phyloP scores from a whole-genome alignment of 305 asterid genomes.

The Fraxinus sp. region DNA sequence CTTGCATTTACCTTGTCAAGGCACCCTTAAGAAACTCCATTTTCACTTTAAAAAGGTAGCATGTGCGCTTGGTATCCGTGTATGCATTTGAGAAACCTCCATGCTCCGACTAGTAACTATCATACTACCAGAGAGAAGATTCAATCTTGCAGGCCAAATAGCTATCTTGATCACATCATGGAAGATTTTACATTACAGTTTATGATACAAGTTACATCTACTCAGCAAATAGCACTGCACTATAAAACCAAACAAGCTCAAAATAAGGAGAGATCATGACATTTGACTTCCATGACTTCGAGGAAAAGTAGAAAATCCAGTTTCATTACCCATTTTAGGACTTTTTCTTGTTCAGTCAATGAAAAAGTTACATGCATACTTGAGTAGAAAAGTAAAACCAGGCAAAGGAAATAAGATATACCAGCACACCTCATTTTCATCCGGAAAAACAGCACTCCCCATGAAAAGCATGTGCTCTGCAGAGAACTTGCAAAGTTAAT shows the following conservation, averaged over 20 bases:
- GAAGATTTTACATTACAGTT: slow-evolving; percentile 13
- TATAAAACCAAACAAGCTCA: slow-evolving; percentile 14
- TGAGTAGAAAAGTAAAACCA: slow-evolving; percentile 4
- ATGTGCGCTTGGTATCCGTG: slow-evolving; percentile 86
- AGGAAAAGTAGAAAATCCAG: not conserved
- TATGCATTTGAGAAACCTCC: slow-evolving; percentile 95
- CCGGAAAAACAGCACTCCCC: slow-evolving; percentile 91
- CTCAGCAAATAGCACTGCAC: slow-evolving; percentile 9
- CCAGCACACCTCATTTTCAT: slow-evolving; percentile 83
- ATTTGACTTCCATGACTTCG: slow-evolving; percentile 6
- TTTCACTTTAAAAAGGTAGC: too few relatives aligned
- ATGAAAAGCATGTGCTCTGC: slow-evolving; percentile 99
- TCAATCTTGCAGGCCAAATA: slow-evolving; percentile 33
- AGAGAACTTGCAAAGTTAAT: slow-evolving; percentile 30
- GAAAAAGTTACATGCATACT: slow-evolving; percentile 11
- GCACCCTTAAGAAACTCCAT: too few relatives aligned
- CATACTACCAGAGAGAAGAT: slow-evolving; percentile 67
- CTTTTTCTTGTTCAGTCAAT: not conserved
- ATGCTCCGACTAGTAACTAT: slow-evolving; percentile 89
- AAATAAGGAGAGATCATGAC: not conserved
- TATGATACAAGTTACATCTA: slow-evolving; percentile 10
- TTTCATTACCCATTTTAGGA: not conserved
- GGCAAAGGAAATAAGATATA: slow-evolving; percentile 12
- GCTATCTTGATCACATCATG: slow-evolving; percentile 18
- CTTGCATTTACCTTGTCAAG: too few relatives aligned